Base-by-base conservation (phyloP, 768 basidiomycete genomes). In the Tylopilus rubrobrunneus region DNA sequence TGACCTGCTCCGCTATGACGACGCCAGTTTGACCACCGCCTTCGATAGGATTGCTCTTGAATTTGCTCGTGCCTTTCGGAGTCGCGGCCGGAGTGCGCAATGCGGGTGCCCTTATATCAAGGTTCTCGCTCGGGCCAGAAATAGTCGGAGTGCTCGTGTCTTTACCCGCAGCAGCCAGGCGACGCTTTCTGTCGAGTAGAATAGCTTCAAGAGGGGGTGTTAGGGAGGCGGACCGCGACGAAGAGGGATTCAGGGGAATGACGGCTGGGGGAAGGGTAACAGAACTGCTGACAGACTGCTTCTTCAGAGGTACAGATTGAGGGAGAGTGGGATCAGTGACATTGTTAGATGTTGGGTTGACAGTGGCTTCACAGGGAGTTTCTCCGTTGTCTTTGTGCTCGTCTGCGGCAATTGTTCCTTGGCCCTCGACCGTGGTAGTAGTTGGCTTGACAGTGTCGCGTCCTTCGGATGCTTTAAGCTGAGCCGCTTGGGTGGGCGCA, bases 1-100 rank as follows among this genome's bases (percentile, higher is more conserved):
- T 75, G 29, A 82, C 69, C 62, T 74, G 71, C 62, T 80, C 80
- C 14, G 82, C 78, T 33, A 79, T 73, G n/a, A 79, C 75, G 5
- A 76, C 68, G 2, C 76, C 76, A 8, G 59, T 64, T 42, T 73
- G 65, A 48, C 77, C 77, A 25, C 69, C 71, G 33, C 78, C 76
- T 21, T 73, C 78, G 31, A 87, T 70, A 31, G 86, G 87, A 62
- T 81, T 88, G 62, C 87, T 89, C 80, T 89, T 89, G 71, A 88
- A 90, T 55, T 80, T 75, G 58, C 61, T 62, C 21, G 75, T 72
- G 23, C 82, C 83, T 62, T 83, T 86, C 48, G 58, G 50, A 36
- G 62, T 49, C 17, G 53, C 52, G 19, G 56, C 51, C 33, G 50
- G 36, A 41, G 58, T n/a, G 48, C 70, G 62, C 42, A 51, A 10